These are phyloP conservation scores for Boeremia exigua DNA, from an alignment of 2,329 filamentous ascomycete species.

Conservation along the genomic window DNA sequence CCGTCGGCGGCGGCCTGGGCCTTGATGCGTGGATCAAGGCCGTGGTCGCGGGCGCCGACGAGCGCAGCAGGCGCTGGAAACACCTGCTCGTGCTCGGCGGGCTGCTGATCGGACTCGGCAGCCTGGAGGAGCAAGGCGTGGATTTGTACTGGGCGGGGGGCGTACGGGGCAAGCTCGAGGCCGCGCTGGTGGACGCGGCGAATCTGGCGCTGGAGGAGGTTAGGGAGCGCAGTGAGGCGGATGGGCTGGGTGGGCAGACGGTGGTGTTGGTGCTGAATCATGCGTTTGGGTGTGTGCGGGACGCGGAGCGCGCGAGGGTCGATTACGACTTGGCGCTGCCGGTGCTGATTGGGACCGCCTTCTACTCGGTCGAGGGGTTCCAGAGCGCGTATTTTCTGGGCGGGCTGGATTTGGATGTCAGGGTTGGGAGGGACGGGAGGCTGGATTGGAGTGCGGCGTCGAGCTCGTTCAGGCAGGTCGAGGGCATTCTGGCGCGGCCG, in stretches of 20 bases:
- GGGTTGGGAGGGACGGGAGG: slow-evolving; percentile 55
- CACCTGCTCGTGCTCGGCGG: slow-evolving; percentile 83
- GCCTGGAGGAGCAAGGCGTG: slow-evolving; percentile 52
- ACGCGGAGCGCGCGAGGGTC: slow-evolving; percentile 63
- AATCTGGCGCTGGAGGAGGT: slow-evolving; percentile 74
- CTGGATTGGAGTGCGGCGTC: slow-evolving; percentile 70
- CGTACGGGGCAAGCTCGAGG: slow-evolving; percentile 72
- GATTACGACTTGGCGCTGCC: slow-evolving; percentile 74
- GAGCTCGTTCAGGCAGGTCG: slow-evolving; percentile 65
- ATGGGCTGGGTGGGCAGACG: slow-evolving; percentile 55
- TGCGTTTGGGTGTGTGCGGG: slow-evolving; percentile 73
- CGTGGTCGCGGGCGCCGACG: slow-evolving; percentile 65
- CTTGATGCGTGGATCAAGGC: slow-evolving; percentile 65
- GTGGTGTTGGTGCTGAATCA: slow-evolving; percentile 78
- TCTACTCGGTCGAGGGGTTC: slow-evolving; percentile 74
- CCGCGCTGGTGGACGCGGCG: slow-evolving; percentile 73
- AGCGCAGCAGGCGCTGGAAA: slow-evolving; percentile 74
- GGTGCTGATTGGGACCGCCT: slow-evolving; percentile 69
- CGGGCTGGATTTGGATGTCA: slow-evolving; percentile 71
- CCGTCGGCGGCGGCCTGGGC: slow-evolving; percentile 54
- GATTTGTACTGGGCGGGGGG: slow-evolving; percentile 66
- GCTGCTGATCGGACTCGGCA: slow-evolving; percentile 74
- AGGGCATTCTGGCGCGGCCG: slow-evolving; percentile 65
- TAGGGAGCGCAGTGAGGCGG: slow-evolving; percentile 57
- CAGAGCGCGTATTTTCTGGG: slow-evolving; percentile 77